These are phyloP conservation scores for Talaromyces nanjingensis DNA, from an alignment of 495 filamentous ascomycete species.

Conservation along the genomic window DNA sequence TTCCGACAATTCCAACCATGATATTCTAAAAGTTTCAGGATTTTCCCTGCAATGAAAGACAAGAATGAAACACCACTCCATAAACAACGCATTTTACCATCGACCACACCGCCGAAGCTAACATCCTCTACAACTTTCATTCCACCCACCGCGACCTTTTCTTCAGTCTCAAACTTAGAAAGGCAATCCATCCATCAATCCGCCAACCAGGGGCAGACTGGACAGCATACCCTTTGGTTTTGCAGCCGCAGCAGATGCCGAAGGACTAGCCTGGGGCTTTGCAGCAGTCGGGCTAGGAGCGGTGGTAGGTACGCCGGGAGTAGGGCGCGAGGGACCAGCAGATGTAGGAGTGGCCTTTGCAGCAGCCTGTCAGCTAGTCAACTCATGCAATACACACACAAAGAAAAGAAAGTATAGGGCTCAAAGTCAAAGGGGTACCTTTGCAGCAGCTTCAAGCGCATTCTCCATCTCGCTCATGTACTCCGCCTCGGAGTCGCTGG, in stretches of 20 bases:
- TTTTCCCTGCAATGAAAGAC: neutral
- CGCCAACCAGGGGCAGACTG: slow-evolving; percentile 27
- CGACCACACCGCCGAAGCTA: neutral
- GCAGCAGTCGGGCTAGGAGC: slow-evolving; percentile 16
- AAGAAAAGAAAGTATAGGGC: neutral
- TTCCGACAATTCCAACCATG: neutral
- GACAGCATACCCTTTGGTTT: slow-evolving; percentile 20
- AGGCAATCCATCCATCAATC: slow-evolving; percentile 15
- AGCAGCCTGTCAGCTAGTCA: slow-evolving; percentile 8
- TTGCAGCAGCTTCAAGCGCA: slow-evolving; percentile 4
- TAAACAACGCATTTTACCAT: neutral
- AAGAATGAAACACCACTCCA: neutral
- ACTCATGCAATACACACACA: neutral
- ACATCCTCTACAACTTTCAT: neutral
- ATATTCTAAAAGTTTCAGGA: neutral
- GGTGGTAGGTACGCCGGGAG: slow-evolving; percentile 17
- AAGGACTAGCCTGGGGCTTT: neutral
- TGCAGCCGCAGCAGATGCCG: neutral
- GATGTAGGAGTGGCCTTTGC: slow-evolving; percentile 13
- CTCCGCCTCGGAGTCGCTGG: slow-evolving; percentile 9
- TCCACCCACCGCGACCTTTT: neutral
- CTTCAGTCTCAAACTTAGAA: neutral
- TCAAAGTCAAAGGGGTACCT: neutral
- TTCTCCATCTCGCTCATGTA: slow-evolving; percentile 4
- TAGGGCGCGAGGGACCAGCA: slow-evolving; percentile 14